Evolutionary conservation across 768 basidiomycete genomes (phyloP).

Genomic region (Chlorophyllum brunneum): DNA sequence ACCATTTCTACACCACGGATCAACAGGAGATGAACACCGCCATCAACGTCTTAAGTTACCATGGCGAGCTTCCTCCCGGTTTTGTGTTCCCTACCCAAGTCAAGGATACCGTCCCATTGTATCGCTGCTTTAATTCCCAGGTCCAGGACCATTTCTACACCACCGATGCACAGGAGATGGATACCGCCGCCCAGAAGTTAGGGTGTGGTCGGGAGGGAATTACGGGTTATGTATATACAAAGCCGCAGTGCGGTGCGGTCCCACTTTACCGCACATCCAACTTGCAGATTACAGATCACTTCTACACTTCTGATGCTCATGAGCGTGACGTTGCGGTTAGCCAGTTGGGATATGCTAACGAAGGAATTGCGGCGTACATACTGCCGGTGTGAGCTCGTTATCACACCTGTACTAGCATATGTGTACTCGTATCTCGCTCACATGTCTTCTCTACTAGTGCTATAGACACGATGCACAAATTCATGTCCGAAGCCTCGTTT

Average conservation of each 20-base stretch:
- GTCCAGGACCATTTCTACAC: constrained; percentile 14
- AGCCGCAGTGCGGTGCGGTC: neutral
- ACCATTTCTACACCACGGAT: constrained; percentile 15
- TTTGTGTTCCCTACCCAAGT: constrained; percentile 6
- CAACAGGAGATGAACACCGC: constrained; percentile 2
- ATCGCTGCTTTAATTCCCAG: neutral
- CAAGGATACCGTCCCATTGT: neutral
- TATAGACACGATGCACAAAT: no score
- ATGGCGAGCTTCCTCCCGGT: constrained; percentile 1
- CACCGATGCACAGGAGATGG: constrained; percentile 1
- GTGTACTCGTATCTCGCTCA: neutral
- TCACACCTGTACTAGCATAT: neutral
- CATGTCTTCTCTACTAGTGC: no score
- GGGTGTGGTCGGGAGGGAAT: constrained; percentile 9
- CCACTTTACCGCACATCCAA: constrained; percentile 13
- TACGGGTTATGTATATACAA: constrained; percentile 10
- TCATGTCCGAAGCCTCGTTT: no score
- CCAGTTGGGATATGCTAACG: constrained; percentile 9
- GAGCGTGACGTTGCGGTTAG: neutral
- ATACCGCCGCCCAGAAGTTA: constrained; percentile 1
- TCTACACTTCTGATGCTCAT: constrained; percentile 11
- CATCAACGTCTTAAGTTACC: neutral
- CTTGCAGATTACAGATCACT: neutral
- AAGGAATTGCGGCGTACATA: constrained; percentile 11
- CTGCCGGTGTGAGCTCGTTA: neutral